Percentiles rank a stretch among this genome's conserved stretches.
Evolutionary conservation across 768 basidiomycete species (phyloP).

Genomic region (Lepiota venenata): DNA sequence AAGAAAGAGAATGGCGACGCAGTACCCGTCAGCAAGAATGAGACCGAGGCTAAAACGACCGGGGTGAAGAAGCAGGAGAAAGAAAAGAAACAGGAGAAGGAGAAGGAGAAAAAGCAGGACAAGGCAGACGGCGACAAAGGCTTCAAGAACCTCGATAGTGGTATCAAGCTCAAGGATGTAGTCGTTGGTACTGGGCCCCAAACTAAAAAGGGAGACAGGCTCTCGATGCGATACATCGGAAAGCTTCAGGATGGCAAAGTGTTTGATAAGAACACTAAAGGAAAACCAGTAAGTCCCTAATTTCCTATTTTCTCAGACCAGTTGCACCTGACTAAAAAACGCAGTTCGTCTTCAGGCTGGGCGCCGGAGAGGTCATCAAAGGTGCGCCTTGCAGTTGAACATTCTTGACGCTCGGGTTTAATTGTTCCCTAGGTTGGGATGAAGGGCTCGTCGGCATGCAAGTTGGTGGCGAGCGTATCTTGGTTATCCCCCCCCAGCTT

Average conservation of each 20-base stretch:
- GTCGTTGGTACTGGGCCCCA: conserved; percentile 80
- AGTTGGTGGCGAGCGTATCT: conserved; percentile 79
- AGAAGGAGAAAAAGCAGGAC: conserved; percentile 31
- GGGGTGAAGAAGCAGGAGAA: conserved; percentile 26
- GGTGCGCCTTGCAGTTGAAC: conserved; percentile 35
- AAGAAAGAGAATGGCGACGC: conserved; percentile 51
- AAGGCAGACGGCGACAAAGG: conserved; percentile 28
- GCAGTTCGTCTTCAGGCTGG: conserved; percentile 77
- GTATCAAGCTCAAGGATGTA: conserved; percentile 73
- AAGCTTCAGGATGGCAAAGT: conserved; percentile 74
- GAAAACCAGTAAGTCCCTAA: conserved; percentile 67
- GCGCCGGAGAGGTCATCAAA: conserved; percentile 90
- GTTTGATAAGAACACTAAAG: conserved; percentile 81
- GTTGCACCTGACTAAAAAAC: conserved; percentile 1
- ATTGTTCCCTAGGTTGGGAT: conserved; percentile 71
- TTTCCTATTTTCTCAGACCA: neutral
- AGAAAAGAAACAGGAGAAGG: conserved; percentile 25
- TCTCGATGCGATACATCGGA: conserved; percentile 91
- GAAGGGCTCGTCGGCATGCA: conserved; percentile 91
- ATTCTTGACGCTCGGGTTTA: neutral
- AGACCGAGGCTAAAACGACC: neutral
- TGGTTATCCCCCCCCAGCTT: conserved; percentile 70
- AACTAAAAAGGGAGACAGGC: conserved; percentile 81
- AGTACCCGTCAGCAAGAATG: conserved; percentile 42
- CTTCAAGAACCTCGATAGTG: conserved; percentile 55